Conservation (phyloP, 495 filamentous ascomycete genomes). For the Podospora anserina region DNA sequence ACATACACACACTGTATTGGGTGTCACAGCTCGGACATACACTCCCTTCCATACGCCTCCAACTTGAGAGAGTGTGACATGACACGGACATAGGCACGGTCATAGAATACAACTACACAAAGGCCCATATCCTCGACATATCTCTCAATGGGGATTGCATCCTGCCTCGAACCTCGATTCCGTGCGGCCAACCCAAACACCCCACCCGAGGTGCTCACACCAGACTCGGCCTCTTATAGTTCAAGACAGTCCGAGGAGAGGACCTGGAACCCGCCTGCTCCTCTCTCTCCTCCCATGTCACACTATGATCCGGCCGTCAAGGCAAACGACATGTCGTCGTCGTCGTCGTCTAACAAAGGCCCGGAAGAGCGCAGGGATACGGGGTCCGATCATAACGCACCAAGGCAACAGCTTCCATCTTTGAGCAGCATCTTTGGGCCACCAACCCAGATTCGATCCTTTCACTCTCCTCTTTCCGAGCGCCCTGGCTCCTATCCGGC, state of each 20-base stretch:
- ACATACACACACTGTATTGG: background rate
- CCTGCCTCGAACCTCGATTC: conserved; percentile 44
- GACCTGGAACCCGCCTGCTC: conserved; percentile 36
- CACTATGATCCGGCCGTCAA: conserved; percentile 47
- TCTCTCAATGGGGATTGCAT: conserved; percentile 50
- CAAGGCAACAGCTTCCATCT: conserved; percentile 50
- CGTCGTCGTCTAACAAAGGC: conserved; percentile 31
- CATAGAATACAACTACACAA: conserved; percentile 13
- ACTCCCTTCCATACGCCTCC: conserved; percentile 10
- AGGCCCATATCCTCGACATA: conserved; percentile 18
- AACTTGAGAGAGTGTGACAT: conserved; percentile 20
- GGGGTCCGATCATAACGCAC: conserved; percentile 23
- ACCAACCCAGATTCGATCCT: conserved; percentile 36
- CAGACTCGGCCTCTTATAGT: conserved; percentile 39
- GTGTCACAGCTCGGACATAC: conserved; percentile 5
- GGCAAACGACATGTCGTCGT: conserved; percentile 40
- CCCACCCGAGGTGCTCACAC: conserved; percentile 44
- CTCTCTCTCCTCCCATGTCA: conserved; percentile 51
- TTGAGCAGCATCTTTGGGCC: conserved; percentile 54
- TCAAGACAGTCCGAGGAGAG: conserved; percentile 40
- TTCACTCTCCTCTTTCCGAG: conserved; percentile 46
- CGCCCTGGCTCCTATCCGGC: conserved; percentile 40
- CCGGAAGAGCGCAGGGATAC: conserved; percentile 38
- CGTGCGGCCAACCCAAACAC: conserved; percentile 43
- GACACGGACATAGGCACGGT: conserved; percentile 23